These are phyloP conservation scores for Beauveria rudraprayagi DNA, from an alignment of 2,329 filamentous ascomycete species.

Conservation along the genomic window DNA sequence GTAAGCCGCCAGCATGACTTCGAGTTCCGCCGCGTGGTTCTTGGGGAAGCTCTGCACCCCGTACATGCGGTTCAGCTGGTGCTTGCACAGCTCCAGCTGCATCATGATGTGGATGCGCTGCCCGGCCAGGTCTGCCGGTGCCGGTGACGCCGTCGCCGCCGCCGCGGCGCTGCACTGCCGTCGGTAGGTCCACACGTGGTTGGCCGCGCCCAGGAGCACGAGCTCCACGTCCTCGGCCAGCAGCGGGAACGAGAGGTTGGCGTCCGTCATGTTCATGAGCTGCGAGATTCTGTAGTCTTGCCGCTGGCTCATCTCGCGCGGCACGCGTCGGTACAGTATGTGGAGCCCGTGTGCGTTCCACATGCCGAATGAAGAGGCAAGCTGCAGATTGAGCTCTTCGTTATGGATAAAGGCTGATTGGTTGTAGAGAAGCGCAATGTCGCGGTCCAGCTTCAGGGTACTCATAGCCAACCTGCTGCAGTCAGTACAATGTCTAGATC, in stretches of 20 bases:
- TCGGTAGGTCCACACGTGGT: constrained; percentile 22
- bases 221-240: constrained; percentile 28
- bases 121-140: constrained; percentile 10
- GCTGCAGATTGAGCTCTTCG: constrained; percentile 29
- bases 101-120: constrained; percentile 14
- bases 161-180: constrained; percentile 13
- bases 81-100: constrained; percentile 21
- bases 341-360: constrained; percentile 32
- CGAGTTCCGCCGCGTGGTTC: not conserved
- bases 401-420: constrained; percentile 25
- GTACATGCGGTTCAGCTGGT: constrained; percentile 17
- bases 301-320: constrained; percentile 25
- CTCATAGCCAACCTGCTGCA: constrained; percentile 24
- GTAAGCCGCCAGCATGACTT: not conserved
- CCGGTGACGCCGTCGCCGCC: constrained; percentile 10
- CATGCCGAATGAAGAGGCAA: constrained; percentile 26
- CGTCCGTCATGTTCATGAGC: constrained; percentile 21
- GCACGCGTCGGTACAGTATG: constrained; percentile 27
- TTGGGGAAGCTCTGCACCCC: not conserved
- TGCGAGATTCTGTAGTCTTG: constrained; percentile 23
- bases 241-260: constrained; percentile 19
- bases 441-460: constrained; percentile 32
- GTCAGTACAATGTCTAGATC: not conserved
- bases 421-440: constrained; percentile 24
- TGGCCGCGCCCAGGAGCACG: constrained; percentile 22